Evolutionary conservation across 306 rosid genomes (phyloP), one percentile per base, ranked within the genome.

Genomic region (Echinosophora koreensis): DNA sequence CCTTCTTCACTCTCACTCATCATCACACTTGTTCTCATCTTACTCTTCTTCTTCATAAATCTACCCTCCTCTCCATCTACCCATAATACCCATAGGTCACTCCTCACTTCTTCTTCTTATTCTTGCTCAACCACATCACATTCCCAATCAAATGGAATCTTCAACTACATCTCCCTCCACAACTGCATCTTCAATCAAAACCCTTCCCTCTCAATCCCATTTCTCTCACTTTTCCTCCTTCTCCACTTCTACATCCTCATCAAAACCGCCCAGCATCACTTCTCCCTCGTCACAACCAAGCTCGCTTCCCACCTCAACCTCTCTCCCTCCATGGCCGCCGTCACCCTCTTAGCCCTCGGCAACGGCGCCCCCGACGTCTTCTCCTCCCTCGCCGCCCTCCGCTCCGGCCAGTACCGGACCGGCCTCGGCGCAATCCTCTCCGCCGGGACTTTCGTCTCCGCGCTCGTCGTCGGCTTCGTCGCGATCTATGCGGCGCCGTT

Each of bases 311-410:
- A 90, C 74, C 95, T 95, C 81, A 80, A 78, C 35, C 81, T 95
- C 71, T 90, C 97, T 0, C 97, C 97, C 2, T 80, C 85, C 76
- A 92, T 95, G 95, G 98, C 89, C 42, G 97, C 97, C 27, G 98
- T 95, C 18, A 95, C 98, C 0, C 92, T 95, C 61, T 78, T 95
- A 37, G 87, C 97, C 2, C 87, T 95, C 59, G 98, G 98, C 59
- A 95, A 95, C 81, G 97, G 98, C 38, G 91, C 97, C 1, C 97
- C 98, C 10, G 98, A 90, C 79, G 95, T 95, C 22, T 92, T 95
- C 69, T 78, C 93, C 4, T 95, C 98, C 30, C 87, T 88, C 51
- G 96, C 97, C 41, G 98, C 97, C 13, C 90, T 95, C 63, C 92
- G 96, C n/a, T 56, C 85, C 1, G 98, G 97, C 3, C 89, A 92